Evolutionary conservation across 2,329 filamentous ascomycete species (phyloP).

Genomic region (Xylaria sp.): DNA sequence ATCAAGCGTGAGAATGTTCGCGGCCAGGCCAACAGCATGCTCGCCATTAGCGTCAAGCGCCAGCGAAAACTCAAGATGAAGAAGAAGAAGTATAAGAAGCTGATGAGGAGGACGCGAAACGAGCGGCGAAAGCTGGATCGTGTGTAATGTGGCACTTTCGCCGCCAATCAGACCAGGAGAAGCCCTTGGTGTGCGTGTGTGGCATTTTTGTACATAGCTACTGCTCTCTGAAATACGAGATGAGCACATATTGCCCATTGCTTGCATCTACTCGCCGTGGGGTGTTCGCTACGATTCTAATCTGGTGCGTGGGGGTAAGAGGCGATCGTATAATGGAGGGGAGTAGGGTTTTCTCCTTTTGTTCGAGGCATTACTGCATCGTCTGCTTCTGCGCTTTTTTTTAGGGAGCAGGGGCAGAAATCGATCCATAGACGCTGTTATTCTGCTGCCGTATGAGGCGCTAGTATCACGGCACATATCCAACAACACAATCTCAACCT

Average conservation of each 20-base stretch:
- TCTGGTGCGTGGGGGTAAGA: conserved; percentile 31
- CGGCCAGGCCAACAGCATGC: conserved; percentile 62
- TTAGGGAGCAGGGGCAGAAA: not conserved
- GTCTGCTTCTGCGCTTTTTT: conserved; percentile 5
- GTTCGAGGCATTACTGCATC: conserved; percentile 22
- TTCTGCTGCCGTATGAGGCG: not conserved
- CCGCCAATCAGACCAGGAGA: not conserved
- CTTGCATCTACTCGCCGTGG: conserved; percentile 5
- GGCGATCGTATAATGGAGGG: conserved; percentile 12
- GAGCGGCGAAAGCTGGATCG: conserved; percentile 83
- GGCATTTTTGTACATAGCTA: conserved; percentile 24
- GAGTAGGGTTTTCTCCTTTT: conserved; percentile 14
- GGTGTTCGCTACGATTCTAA: conserved; percentile 28
- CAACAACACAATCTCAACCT: conserved; percentile 26
- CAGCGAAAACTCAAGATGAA: conserved; percentile 98
- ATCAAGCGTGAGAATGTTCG: conserved; percentile 62
- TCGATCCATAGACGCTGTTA: conserved; percentile 19
- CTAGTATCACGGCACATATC: conserved; percentile 1
- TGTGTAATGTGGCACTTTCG: conserved; percentile 48
- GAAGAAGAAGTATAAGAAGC: conserved; percentile 99
- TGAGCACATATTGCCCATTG: conserved; percentile 2
- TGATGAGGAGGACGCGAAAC: conserved; percentile 90
- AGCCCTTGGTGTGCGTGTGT: not conserved
- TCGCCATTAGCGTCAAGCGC: conserved; percentile 87
- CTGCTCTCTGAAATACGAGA: conserved; percentile 6